These are phyloP conservation scores for Thermochaetoides dissita DNA, from an alignment of 2,329 filamentous ascomycete genomes.

Conservation along the genomic window DNA sequence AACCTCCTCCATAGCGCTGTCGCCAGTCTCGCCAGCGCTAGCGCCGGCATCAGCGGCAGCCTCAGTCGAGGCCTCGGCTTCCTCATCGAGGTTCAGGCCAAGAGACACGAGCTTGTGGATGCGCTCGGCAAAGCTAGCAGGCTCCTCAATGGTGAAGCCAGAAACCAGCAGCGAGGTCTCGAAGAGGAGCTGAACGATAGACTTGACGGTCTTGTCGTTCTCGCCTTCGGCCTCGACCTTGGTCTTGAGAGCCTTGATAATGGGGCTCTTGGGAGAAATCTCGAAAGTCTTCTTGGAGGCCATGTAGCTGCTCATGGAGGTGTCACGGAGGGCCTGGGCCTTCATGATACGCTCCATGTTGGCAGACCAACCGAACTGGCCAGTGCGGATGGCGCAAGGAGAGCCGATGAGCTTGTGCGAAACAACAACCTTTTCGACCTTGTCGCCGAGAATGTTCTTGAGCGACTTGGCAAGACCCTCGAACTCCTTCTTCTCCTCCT, in stretches of 20 bases:
- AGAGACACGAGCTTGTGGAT: constrained; percentile 99
- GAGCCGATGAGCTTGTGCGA: constrained; percentile 91
- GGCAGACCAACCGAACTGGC: constrained; percentile 98
- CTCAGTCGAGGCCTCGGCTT: constrained; percentile 58
- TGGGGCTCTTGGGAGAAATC: constrained; percentile 96
- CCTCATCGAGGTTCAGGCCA: constrained; percentile 93
- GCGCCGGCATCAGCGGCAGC: constrained; percentile 44
- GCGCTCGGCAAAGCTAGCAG: constrained; percentile 91
- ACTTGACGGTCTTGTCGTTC: constrained; percentile 98
- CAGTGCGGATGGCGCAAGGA: constrained; percentile 96
- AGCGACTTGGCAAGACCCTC: constrained; percentile 89
- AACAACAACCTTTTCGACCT: constrained; percentile 99
- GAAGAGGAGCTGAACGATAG: constrained; percentile 94
- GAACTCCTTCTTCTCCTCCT: constrained; percentile 96
- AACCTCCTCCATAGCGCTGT: constrained; percentile 99
- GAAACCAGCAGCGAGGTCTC: constrained; percentile 98
- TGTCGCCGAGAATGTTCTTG: constrained; percentile 98
- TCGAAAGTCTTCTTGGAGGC: constrained; percentile 99
- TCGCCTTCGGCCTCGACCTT: constrained; percentile 97
- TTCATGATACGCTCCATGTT: constrained; percentile 99
- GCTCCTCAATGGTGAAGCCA: constrained; percentile 99
- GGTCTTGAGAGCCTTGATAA: constrained; percentile 98
- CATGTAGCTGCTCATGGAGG: constrained; percentile 99
- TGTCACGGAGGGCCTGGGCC: constrained; percentile 98
- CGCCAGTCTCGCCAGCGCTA: constrained; percentile 48